Base-by-base conservation (phyloP, 495 filamentous ascomycete genomes). In the Penicillium waksmanii region DNA sequence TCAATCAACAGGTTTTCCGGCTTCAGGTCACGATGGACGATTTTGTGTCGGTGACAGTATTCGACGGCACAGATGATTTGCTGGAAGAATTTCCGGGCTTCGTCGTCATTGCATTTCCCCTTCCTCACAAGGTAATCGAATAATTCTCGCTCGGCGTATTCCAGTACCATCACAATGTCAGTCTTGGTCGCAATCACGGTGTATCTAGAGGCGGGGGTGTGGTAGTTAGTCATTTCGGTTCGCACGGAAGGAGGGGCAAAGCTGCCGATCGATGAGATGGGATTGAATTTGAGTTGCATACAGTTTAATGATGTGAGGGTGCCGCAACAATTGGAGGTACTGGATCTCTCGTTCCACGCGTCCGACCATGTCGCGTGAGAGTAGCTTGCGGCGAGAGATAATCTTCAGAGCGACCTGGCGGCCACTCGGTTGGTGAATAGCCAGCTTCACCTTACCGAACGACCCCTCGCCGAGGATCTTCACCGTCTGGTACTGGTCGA, bases 61-160 rank as follows among this genome's bases (percentile, higher is more conserved):
- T 98, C 95, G 52, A 98, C 96, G 18, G 95, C 96, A 69, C 94
- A 96, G n/a, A 97, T 92, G 66, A 98, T 98, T 74, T 98, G 95
- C 72, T 98, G 95, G 75, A 98, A 98, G 77, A 98, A 98, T 64
- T 93, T 90, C 49, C 95, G 86, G 43, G 96, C 95, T 64, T 93
- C 87, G 59, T 89, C 85, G 73, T 98, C 95, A 40, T 87, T 80
- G 82, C 97, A 91, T 73, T 88, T 89, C 51, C 95, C 96, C 62
- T 96, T 82, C 66, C 88, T 84, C 57, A 98, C 95, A 31, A 98
- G 91, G 70, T 97, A 98, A 70, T 98, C 94, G 79, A 98, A 98
- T 25, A 98, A 80, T 75, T 98, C 95, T 40, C 90, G 91, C 53
- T 95, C 95, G 44, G 95, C 95, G 74, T 93, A 98, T 76, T 98